These are phyloP conservation scores for Microdochium trichocladiopsis DNA, from an alignment of 2,329 filamentous ascomycete genomes.

Conservation along the genomic window DNA sequence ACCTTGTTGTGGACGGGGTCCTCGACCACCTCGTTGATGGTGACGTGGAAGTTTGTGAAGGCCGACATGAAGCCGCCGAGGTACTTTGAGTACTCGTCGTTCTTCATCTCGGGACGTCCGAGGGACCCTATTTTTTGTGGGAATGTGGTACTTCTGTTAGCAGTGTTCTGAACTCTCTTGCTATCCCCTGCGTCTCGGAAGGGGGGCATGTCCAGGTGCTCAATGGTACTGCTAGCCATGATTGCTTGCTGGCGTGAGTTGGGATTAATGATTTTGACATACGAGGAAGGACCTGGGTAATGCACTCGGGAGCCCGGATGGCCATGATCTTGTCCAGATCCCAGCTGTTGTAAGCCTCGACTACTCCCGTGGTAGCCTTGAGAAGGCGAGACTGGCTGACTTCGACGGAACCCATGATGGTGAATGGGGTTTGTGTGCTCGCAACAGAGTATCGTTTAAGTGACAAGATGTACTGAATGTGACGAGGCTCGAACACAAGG, in stretches of 20 bases:
- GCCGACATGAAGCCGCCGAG: slow-evolving; percentile 2
- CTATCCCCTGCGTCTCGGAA: background rate
- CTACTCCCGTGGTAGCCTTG: slow-evolving; percentile 5
- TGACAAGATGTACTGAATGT: no score
- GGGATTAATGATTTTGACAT: no score
- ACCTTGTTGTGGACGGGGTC: slow-evolving; percentile 12
- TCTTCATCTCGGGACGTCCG: slow-evolving; percentile 4
- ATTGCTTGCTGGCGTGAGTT: no score
- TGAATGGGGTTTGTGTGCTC: background rate
- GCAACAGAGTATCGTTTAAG: background rate
- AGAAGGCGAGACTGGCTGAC: slow-evolving; percentile 2
- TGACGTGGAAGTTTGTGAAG: slow-evolving; percentile 4
- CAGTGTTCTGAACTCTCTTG: background rate
- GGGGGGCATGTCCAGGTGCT: background rate
- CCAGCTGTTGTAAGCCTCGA: slow-evolving; percentile 7
- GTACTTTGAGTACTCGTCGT: slow-evolving; percentile 3
- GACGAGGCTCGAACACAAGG: no score
- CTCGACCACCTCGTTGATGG: slow-evolving; percentile 6
- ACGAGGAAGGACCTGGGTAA: slow-evolving; percentile 5
- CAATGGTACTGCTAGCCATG: no score
- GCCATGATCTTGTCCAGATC: slow-evolving; percentile 5
- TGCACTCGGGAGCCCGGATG: slow-evolving; percentile 4
- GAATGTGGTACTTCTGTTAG: background rate
- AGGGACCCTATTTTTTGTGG: slow-evolving; percentile 4
- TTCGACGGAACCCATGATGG: background rate